Evolutionary conservation across 495 filamentous ascomycete species (phyloP), one percentile per base, ranked within the genome.

Genomic region (Aspergillus baeticus): DNA sequence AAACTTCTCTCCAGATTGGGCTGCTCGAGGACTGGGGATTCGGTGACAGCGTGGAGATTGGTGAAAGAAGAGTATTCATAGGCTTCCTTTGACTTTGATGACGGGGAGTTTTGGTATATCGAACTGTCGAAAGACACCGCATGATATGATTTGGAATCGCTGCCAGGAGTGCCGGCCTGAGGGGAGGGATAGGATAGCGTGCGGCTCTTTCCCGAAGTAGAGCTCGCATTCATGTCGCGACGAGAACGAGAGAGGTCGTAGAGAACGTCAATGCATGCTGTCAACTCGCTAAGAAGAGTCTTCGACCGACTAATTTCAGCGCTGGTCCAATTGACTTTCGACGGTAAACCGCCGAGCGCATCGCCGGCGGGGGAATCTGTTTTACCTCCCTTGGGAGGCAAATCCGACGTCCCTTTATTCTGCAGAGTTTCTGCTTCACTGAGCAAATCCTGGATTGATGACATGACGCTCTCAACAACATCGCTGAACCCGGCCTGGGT

Each of bases 401-500:
- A 52, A 36, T 66, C 69, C 1, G 73, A 69, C 39, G 77, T 69
- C 42, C 80, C 78, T 21, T 77, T 72, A 58, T 76, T 79, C 76
- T 87, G 89, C n/a, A 95, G 74, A 31, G 81, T 80, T 68, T 96
- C 92, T 15, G 90, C 90, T 65, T 95, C 89, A 39, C 89, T 88
- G 34, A 96, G 78, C 21, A 92, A 85, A 54, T 91, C 89, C 69
- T 91, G 90, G 65, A 96, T 96, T 6, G 88, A 90, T 17, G 83
- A 84, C 85, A 97, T 89, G 49, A 96, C 90, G 67, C 89, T 94
- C 43, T 85, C 85, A 10, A 96, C 92, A 2, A 93, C 80, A 71
- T 95, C 90, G 59, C 88, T 91, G 51, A 93, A 80, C 26, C 92
- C 92, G 46, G 92, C 92, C 54, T 87, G 83, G 54, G 85, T 89